Evolutionary conservation across 805 yeast genomes (phyloP).

Genomic region (Metschnikowia colocasiae): DNA sequence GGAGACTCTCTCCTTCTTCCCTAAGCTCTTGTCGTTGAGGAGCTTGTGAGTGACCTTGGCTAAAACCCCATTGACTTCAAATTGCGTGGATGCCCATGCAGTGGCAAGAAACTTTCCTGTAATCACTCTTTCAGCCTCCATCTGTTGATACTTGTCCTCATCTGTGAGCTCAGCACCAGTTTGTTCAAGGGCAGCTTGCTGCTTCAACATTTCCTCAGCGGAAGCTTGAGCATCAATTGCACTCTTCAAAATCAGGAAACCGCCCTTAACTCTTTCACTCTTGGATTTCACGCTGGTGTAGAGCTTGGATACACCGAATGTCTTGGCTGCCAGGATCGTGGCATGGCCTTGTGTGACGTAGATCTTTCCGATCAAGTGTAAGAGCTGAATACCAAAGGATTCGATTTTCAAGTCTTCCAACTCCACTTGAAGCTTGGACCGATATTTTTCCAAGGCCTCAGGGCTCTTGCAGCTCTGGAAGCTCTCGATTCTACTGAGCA

Average conservation of each 20-base stretch:
- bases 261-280: conserved; percentile 77
- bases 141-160: conserved; percentile 37
- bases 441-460: conserved; percentile 57
- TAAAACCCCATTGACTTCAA: conserved; percentile 84
- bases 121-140: conserved; percentile 74
- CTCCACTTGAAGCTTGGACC: conserved; percentile 52
- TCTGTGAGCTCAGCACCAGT: conserved; percentile 30
- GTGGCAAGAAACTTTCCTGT: conserved; percentile 90
- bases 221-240: conserved; percentile 86
- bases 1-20: conserved; percentile 56
- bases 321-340: conserved; percentile 68
- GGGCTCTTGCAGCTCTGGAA: conserved; percentile 58
- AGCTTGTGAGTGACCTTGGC: conserved; percentile 59
- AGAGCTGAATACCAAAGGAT: conserved; percentile 87
- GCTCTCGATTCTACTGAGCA: conserved; percentile 46
- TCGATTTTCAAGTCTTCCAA: conserved; percentile 85
- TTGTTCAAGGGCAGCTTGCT: conserved; percentile 51
- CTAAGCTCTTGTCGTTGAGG: conserved; percentile 55
- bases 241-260: conserved; percentile 73
- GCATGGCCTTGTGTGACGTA: conserved; percentile 75
- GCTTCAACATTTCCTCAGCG: conserved; percentile 62
- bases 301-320: conserved; percentile 84
- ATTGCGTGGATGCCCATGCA: conserved; percentile 91
- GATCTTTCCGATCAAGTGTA: conserved; percentile 77
- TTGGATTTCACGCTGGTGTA: conserved; percentile 79